Evolutionary conservation across 2,329 filamentous ascomycete species (phyloP), one percentile per base, ranked within the genome.

Genomic region (Fusarium sp.): DNA sequence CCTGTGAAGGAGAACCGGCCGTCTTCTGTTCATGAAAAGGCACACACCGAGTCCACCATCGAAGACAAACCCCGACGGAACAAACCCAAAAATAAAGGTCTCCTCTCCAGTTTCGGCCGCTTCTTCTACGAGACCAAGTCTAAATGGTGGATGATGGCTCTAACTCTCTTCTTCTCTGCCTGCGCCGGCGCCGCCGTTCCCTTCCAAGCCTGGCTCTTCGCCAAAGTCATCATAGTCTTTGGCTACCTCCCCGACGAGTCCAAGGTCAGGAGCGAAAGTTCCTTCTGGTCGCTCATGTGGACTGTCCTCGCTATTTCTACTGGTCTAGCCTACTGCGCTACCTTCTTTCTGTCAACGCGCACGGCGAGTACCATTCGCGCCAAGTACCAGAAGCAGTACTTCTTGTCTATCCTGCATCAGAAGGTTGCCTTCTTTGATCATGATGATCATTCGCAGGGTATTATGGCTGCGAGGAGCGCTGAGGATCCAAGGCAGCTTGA

Each of bases 341-440:
- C 60, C 0, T 63, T 63, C n/a, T 22, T 63, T 0, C 8, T 58
- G 15, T 57, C 60, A 3, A 58, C 51, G 5, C 53, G 26, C 3
- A 48, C 53, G 1, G 60, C 51, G 2, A 57, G 41, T 8, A 57
- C 53, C 3, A 58, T 58, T 35, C 60, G 89, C 10, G 84, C 87
- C 14, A 84, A 84, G 32, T 88, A 91, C 74, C 85, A 90, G 32
- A 84, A 88, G 76, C 86, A 91, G 74, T 91, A 92, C 77, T 89
- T 92, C 51, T 82, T 86, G 50, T 86, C 87, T 22, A 86, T 91
- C 28, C 79, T 92, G 15, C 85, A 84, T 57, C 89, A 92, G 77
- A 86, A 87, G 65, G 88, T 88, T 4, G 79, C 86, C 0, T 92
- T 89, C 80, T 92, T 91, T 66, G 90, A 92, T 71, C 80, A 86